Evolutionary conservation across 352 stramenopile genomes (phyloP).

Genomic region (Phytopythium boreale): DNA sequence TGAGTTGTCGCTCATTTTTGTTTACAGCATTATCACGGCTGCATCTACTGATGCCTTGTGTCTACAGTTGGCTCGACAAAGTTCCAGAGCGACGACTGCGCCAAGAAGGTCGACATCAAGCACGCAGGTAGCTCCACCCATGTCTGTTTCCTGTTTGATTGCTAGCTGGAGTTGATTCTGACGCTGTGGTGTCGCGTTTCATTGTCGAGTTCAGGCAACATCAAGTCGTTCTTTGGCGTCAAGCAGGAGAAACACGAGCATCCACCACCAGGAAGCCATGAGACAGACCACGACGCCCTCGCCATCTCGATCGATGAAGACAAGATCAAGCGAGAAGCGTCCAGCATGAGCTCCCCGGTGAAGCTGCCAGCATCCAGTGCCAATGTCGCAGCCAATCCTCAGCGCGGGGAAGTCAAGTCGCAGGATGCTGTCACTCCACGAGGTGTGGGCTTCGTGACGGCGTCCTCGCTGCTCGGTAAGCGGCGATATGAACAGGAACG

Average conservation of each 20-base stretch:
- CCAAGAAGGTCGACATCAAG: slow-evolving; percentile 76
- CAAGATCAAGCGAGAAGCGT: slow-evolving; percentile 6
- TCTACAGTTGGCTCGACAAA: slow-evolving; percentile 64
- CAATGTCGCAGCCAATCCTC: background rate
- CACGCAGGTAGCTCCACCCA: slow-evolving; percentile 37
- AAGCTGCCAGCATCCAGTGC: background rate
- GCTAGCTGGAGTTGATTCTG: no score
- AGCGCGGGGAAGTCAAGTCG: background rate
- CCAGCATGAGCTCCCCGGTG: no score
- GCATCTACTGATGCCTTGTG: background rate
- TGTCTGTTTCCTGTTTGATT: no score
- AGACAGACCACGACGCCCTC: slow-evolving; percentile 7
- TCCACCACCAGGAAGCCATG: background rate
- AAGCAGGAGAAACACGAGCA: slow-evolving; percentile 33
- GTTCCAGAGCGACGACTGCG: slow-evolving; percentile 72
- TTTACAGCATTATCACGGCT: background rate
- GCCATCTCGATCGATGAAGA: slow-evolving; percentile 16
- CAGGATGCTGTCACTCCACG: slow-evolving; percentile 5
- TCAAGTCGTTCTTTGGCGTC: slow-evolving; percentile 63
- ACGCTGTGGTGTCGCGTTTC: background rate
- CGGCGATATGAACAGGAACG: background rate
- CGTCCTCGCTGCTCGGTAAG: slow-evolving; percentile 50
- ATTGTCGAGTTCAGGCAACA: slow-evolving; percentile 36
- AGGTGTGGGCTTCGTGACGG: slow-evolving; percentile 28
- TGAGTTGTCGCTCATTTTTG: slow-evolving; percentile 10